Percentiles rank a stretch among this genome's conserved stretches.
Evolutionary conservation across 495 filamentous ascomycete species (phyloP).

Genomic region (Bombardia bombarda): DNA sequence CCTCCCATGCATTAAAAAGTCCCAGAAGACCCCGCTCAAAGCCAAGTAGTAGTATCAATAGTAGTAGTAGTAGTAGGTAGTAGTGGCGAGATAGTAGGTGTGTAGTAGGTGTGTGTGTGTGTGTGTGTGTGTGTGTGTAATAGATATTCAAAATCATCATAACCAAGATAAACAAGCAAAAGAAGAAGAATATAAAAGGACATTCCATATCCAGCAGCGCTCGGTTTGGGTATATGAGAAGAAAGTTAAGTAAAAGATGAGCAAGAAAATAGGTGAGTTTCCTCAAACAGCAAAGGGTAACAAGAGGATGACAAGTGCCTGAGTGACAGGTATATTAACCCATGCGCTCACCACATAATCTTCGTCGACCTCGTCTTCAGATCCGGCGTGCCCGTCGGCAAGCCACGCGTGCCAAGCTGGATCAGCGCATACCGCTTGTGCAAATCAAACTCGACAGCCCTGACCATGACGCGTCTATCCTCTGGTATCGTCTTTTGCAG

Average conservation of each 20-base stretch:
- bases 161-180: neutral
- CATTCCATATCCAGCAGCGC: too few species aligned
- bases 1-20: too few species aligned
- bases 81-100: too few species aligned
- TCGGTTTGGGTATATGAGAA: too few species aligned
- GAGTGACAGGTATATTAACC: neutral
- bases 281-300: neutral
- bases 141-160: neutral
- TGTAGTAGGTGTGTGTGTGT: too few species aligned
- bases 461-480: slow-evolving; percentile 46
- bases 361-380: slow-evolving; percentile 32
- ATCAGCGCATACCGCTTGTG: slow-evolving; percentile 38
- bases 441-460: slow-evolving; percentile 45
- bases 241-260: neutral
- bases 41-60: too few species aligned
- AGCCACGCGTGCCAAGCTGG: slow-evolving; percentile 42
- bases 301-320: neutral
- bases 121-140: too few species aligned
- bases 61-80: too few species aligned
- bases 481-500: slow-evolving; percentile 27
- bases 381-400: slow-evolving; percentile 38
- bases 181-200: neutral
- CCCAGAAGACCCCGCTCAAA: too few species aligned
- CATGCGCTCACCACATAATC: slow-evolving; percentile 32
- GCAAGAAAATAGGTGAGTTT: neutral